These are phyloP conservation scores for Zymoseptoria passerinii DNA, from an alignment of 2,329 filamentous ascomycete species.

Conservation along the genomic window DNA sequence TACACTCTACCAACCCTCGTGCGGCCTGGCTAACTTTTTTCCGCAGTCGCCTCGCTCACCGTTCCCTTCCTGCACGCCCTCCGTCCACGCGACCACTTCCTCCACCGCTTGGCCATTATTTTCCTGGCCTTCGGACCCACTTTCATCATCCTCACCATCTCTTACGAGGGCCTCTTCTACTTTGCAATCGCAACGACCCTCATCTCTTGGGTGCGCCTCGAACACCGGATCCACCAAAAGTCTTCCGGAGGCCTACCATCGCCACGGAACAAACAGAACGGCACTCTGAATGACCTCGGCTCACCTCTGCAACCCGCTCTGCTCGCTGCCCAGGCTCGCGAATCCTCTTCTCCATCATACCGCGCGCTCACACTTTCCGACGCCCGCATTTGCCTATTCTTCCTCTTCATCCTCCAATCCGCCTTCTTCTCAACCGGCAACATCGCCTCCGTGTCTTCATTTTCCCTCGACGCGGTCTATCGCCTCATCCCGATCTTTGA, in stretches of 20 bases:
- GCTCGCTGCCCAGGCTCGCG: conserved; percentile 28
- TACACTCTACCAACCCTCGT: neutral
- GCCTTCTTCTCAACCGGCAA: conserved; percentile 97
- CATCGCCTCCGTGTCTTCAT: conserved; percentile 85
- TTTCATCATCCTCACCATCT: conserved; percentile 94
- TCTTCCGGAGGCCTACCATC: conserved; percentile 11
- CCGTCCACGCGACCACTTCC: conserved; percentile 75
- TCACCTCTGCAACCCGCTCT: conserved; percentile 30
- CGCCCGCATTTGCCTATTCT: conserved; percentile 81
- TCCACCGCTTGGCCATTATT: conserved; percentile 79
- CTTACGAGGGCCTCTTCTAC: conserved; percentile 95
- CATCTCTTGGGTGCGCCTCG: conserved; percentile 83
- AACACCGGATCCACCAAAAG: conserved; percentile 60
- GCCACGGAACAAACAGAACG: conserved; percentile 16
- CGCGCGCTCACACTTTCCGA: conserved; percentile 74
- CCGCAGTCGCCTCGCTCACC: conserved; percentile 59
- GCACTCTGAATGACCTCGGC: conserved; percentile 16
- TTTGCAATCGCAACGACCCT: conserved; percentile 76
- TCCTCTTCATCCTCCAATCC: conserved; percentile 88
- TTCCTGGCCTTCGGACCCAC: conserved; percentile 89
- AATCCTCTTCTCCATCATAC: conserved; percentile 35
- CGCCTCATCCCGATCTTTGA: conserved; percentile 87
- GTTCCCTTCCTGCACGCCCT: conserved; percentile 76
- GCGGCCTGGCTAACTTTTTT: conserved; percentile 3
- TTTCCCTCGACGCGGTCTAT: conserved; percentile 82